A percentile compares a stretch with the other conserved stretches of the same genome.
phyloP scores from a whole-genome alignment of 371 early-diverging fungal genomes.

The Lichtheimia hyalospora region DNA sequence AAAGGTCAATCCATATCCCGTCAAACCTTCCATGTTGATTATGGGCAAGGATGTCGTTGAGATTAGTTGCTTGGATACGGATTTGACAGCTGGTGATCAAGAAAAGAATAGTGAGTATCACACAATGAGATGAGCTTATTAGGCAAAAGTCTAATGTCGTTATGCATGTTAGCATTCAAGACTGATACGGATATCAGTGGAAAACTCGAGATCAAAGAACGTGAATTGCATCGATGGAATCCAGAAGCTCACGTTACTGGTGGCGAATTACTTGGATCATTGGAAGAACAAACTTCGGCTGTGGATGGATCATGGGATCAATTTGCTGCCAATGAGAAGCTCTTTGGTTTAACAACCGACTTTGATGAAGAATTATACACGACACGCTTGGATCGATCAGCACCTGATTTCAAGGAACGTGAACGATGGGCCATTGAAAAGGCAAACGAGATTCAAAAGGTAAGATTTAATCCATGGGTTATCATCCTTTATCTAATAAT shows the following conservation, averaged over 20 bases:
- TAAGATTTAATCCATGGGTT: constrained; percentile 8
- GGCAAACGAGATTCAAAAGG: constrained; percentile 90
- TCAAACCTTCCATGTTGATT: constrained; percentile 59
- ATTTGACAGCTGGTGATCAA: constrained; percentile 49
- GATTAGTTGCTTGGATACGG: constrained; percentile 57
- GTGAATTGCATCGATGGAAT: constrained; percentile 87
- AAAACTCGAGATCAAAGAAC: constrained; percentile 64
- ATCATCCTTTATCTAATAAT: not conserved
- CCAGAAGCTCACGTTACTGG: constrained; percentile 61
- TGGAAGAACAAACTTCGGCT: constrained; percentile 39
- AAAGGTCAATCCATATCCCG: constrained; percentile 50
- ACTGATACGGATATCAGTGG: constrained; percentile 92
- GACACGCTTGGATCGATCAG: constrained; percentile 85
- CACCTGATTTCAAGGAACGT: constrained; percentile 83
- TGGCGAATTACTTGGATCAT: constrained; percentile 25
- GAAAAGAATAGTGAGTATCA: constrained; percentile 52
- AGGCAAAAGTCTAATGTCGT: not conserved
- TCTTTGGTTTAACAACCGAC: constrained; percentile 95
- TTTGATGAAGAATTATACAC: constrained; percentile 97
- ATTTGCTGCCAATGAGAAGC: constrained; percentile 93
- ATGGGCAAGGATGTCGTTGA: constrained; percentile 70
- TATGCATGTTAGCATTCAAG: constrained; percentile 59
- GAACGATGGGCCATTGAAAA: constrained; percentile 83
- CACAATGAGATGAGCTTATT: too few species aligned
- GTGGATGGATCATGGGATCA: constrained; percentile 90